Conservation (phyloP, 129 eudicot genomes). For the Tagetes patula region DNA sequence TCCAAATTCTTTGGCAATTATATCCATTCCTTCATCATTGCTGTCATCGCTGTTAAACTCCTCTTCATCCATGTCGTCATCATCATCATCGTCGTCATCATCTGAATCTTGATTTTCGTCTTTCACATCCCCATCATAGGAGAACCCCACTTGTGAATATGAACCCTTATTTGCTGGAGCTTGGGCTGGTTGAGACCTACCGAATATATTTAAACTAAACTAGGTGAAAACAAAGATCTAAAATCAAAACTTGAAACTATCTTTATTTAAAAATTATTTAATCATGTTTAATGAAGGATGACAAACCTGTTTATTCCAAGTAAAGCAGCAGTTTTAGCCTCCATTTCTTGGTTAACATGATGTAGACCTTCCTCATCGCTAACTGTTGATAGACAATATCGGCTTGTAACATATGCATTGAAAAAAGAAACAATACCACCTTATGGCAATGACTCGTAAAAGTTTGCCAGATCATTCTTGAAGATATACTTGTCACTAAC, state of each 20-base stretch:
- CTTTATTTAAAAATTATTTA: background rate
- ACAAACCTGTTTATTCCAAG: constrained; percentile 73
- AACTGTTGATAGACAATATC: constrained; percentile 60
- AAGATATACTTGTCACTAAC: constrained; percentile 36
- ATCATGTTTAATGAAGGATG: background rate
- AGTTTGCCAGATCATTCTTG: constrained; percentile 30
- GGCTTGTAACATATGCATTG: constrained; percentile 39
- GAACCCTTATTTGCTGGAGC: constrained; percentile 73
- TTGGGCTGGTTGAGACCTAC: constrained; percentile 59
- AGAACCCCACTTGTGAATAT: constrained; percentile 93
- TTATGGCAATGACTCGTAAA: constrained; percentile 20
- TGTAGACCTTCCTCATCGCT: constrained; percentile 87
- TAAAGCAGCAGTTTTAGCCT: constrained; percentile 76
- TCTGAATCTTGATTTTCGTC: constrained; percentile 71
- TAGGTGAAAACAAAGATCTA: background rate
- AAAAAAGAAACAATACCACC: constrained; percentile 12
- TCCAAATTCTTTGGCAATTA: constrained; percentile 92
- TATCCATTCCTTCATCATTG: constrained; percentile 94
- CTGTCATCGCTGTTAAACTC: constrained; percentile 98
- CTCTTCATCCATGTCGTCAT: constrained; percentile 85
- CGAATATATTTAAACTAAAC: constrained; percentile 11
- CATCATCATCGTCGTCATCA: constrained; percentile 77
- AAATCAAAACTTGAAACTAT: constrained; percentile 5
- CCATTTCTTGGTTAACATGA: constrained; percentile 89
- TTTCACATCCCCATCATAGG: constrained; percentile 82